Conservation (phyloP, 495 filamentous ascomycete species). For the Saxophila tyrrhenica region DNA sequence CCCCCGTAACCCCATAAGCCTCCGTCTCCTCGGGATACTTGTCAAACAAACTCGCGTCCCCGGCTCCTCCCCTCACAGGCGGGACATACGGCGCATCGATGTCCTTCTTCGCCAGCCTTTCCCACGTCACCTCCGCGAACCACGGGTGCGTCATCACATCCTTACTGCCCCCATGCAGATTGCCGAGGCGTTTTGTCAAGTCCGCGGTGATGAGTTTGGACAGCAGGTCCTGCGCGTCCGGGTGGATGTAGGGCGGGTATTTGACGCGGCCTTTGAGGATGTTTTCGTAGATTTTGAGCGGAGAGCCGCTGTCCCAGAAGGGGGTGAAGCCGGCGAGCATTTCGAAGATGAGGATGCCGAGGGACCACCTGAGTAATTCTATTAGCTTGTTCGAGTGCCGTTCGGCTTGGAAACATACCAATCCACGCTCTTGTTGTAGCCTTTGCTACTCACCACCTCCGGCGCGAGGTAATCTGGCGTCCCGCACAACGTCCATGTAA, state of each 20-base stretch:
- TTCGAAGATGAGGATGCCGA: slow-evolving; percentile 97
- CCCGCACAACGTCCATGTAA: slow-evolving; percentile 97
- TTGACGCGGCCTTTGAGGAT: slow-evolving; percentile 88
- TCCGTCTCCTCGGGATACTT: slow-evolving; percentile 96
- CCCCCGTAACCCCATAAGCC: slow-evolving; percentile 63
- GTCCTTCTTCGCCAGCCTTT: slow-evolving; percentile 81
- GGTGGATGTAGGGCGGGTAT: slow-evolving; percentile 89
- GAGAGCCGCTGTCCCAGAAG: slow-evolving; percentile 94
- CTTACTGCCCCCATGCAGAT: slow-evolving; percentile 79
- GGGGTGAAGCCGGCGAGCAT: slow-evolving; percentile 99
- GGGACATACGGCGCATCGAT: slow-evolving; percentile 98
- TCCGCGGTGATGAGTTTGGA: slow-evolving; percentile 88
- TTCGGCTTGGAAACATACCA: slow-evolving; percentile 51
- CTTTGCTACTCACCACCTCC: slow-evolving; percentile 93
- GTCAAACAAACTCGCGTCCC: slow-evolving; percentile 95
- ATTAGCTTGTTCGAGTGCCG: not conserved
- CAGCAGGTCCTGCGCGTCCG: slow-evolving; percentile 85
- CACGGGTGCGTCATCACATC: slow-evolving; percentile 93
- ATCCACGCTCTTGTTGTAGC: slow-evolving; percentile 98
- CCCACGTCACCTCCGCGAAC: slow-evolving; percentile 98
- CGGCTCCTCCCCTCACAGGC: slow-evolving; percentile 83
- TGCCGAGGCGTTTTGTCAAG: slow-evolving; percentile 88
- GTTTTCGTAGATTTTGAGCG: slow-evolving; percentile 99
- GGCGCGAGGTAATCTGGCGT: slow-evolving; percentile 98
- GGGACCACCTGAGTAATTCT: slow-evolving; percentile 70